A percentile compares a stretch with the other conserved stretches of the same genome.
Conservation (phyloP, 371 early-diverging fungal genomes). For the Apophysomyces elegans region DNA sequence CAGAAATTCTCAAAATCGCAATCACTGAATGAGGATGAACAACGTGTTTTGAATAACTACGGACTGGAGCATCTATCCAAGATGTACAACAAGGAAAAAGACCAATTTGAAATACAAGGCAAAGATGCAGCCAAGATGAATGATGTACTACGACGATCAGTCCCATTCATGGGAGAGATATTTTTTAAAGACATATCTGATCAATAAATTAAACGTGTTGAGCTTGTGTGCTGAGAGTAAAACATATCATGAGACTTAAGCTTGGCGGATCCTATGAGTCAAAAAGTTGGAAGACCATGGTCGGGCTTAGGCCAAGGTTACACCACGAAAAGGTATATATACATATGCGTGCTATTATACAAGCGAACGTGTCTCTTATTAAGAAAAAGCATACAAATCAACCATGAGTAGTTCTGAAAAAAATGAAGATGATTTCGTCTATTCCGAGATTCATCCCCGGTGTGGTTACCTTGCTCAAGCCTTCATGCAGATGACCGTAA, state of each 20-base stretch:
- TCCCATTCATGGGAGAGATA: no score
- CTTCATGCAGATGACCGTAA: not conserved
- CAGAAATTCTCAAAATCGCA: not conserved
- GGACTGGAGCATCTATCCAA: not conserved
- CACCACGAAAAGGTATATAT: no score
- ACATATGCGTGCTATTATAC: no score
- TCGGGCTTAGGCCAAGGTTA: no score
- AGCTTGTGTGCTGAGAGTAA: no score
- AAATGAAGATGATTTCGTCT: not conserved
- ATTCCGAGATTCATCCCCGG: not conserved
- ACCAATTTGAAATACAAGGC: constrained; percentile 1
- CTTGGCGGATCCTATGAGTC: no score
- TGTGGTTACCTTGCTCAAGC: not conserved
- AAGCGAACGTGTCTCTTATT: no score
- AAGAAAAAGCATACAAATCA: no score
- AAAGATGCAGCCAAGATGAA: not conserved
- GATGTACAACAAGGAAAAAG: not conserved
- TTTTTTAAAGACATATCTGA: no score
- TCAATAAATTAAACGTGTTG: no score
- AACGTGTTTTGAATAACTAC: not conserved
- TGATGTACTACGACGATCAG: not conserved
- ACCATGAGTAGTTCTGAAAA: not conserved
- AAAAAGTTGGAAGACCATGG: no score
- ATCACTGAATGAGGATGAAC: not conserved
- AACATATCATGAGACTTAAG: no score